Evolutionary conservation across 2,329 filamentous ascomycete species (phyloP).

Genomic region (Aureobasidium mangrovei): DNA sequence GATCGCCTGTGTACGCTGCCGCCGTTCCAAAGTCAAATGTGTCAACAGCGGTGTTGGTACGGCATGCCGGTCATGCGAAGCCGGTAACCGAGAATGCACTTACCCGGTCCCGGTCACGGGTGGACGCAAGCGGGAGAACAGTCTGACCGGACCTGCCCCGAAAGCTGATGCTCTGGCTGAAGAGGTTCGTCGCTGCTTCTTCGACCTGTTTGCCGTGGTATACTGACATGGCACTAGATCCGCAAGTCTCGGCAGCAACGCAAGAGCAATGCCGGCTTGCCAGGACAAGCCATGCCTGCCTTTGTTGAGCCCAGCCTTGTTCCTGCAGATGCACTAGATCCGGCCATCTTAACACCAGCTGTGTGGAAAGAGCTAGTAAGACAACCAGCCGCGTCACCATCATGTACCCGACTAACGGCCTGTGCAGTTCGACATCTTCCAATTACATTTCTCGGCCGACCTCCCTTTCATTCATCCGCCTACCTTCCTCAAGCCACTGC

Average conservation of each 20-base stretch:
- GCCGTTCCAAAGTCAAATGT: slow-evolving; percentile 79
- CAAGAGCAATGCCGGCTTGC: slow-evolving; percentile 13
- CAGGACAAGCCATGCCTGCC: slow-evolving; percentile 7
- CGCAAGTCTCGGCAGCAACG: slow-evolving; percentile 11
- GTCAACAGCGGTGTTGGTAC: slow-evolving; percentile 66
- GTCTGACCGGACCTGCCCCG: slow-evolving; percentile 8
- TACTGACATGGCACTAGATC: not conserved
- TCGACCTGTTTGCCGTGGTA: not conserved
- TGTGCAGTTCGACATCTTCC: slow-evolving; percentile 54
- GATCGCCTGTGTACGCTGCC: slow-evolving; percentile 68
- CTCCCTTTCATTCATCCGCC: slow-evolving; percentile 62
- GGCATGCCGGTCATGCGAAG: slow-evolving; percentile 66
- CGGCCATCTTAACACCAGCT: slow-evolving; percentile 52
- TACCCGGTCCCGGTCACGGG: slow-evolving; percentile 51
- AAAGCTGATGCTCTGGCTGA: not conserved
- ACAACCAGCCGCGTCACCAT: not conserved
- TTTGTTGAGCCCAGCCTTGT: not conserved
- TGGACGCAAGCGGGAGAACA: slow-evolving; percentile 18
- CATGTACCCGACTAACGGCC: slow-evolving; percentile 16
- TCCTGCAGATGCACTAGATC: slow-evolving; percentile 48
- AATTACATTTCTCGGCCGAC: slow-evolving; percentile 62
- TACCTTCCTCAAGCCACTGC: slow-evolving; percentile 47
- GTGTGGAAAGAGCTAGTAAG: slow-evolving; percentile 56
- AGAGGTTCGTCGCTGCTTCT: not conserved
- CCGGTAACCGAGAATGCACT: slow-evolving; percentile 61